Base-by-base conservation (phyloP, 2,329 filamentous ascomycete genomes). In the Pseudogymnoascus sp. region DNA sequence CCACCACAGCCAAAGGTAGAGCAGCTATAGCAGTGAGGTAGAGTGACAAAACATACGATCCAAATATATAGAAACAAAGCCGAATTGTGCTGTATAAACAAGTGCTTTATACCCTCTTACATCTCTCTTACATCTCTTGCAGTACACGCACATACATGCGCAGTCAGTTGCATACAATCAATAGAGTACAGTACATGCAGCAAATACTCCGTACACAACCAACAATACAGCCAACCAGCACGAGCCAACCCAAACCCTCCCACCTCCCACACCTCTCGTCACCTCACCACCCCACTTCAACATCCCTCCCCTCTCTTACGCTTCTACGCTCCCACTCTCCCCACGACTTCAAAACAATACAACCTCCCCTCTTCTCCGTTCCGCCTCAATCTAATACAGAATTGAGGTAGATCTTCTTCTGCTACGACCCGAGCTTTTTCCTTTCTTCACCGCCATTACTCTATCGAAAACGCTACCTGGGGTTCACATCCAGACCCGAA, bases 201-300 rank as follows among this genome's bases (percentile, higher is more conserved):
- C 46, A 31, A 53, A 53, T 53, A 56, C 21, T 19, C 46, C 3
- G 17, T 15, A 56, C 29, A 15, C 50, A 56, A 29, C 17, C 50
- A 56, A 35, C 50, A 17, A 17, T 56, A 56, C 46, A 56, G 26
- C 46, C 46, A 56, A 56, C 46, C 46, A 33, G 50, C 50, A 56
- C 50, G 50, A 56, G 29, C 50, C 50, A 56, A 56, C 50, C 50
- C 50, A 56, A 56, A 56, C 50, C 50, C 50, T 56, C 50, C 50
- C 50, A 56, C 50, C 50, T 56, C 50, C 50, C 50, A 56, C 50
- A 56, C 50, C 29, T 56, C 50, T 56, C 50, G 50, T 56, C 29
- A 56, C 50, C 50, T 56, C 50, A 33, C 50, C 50, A 56, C 50
- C 50, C 50, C 50, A 56, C 50, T 56, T 56, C 29, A 56, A 21